Evolutionary conservation across 1,139 yeast genomes (phyloP), one percentile per base, ranked within the genome.

Genomic region (Nakaseomyces glabratus): DNA sequence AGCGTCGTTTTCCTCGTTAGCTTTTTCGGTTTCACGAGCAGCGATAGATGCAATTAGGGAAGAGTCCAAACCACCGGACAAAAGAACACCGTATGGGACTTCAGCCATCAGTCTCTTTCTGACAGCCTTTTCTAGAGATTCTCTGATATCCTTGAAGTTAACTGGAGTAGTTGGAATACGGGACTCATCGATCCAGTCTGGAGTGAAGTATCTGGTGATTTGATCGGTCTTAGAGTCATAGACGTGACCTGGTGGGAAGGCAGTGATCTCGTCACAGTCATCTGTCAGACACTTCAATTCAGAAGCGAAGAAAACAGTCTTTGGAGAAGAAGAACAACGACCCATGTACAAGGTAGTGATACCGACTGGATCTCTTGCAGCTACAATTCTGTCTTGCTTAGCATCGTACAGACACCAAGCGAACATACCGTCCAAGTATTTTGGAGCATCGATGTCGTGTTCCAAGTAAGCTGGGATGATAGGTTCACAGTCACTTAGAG

Each of bases 41-140:
- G 97, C 98, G 56, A 90, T 90, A 31, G 98, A 63, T 24, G 98
- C 98, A 59, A 90, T 90, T 62, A 90, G 71, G 28, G 96, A 85
- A 34, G 97, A 86, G 62, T 90, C 98, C 53, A 90, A 73, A 46
- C 98, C 98, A 58, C 98, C 98, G 24, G 96, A 85, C 49, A 90
- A 70, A 51, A 90, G 69, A 31, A 90, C 98, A 66, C 98, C 98
- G 63, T 85, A 84, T 35, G 98, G 97, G 42, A 90, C 98, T 67
- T 90, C 98, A 38, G 97, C 93, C 98, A 90, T 90, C 57, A 90
- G 74, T 71, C 98, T 80, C 81, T 90, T 93, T 71, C 97, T 82
- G 38, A 90, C 98, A 35, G 98, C 90, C 66, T 81, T 69, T 63
- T 90, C 98, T 57, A 90, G 73, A 34, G 82, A 61, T 54, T 78